A percentile compares a stretch with the other conserved stretches of the same genome.
Conservation (phyloP, 345 rosid species). For the Brassica rapa region DNA sequence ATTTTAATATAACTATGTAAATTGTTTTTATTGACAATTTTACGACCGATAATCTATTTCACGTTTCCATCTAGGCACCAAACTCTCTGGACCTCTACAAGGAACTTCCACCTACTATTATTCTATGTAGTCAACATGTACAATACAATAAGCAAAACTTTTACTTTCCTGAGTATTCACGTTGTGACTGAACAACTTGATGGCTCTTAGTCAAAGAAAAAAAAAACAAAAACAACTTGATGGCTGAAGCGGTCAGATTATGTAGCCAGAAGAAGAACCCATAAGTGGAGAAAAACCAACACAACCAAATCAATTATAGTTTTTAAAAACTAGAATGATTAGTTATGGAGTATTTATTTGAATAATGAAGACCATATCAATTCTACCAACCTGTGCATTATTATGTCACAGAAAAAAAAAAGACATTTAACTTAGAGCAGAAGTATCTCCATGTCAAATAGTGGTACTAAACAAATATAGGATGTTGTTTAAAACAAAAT, state of each 20-base stretch:
- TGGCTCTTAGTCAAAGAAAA: neutral
- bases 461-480: neutral
- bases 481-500: neutral
- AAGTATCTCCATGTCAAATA: conserved; percentile 3
- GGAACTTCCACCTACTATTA: neutral
- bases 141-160: conserved; percentile 5
- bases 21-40: neutral
- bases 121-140: conserved; percentile 9
- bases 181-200: neutral
- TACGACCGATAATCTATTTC: neutral
- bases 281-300: conserved; percentile 25
- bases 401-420: conserved; percentile 20
- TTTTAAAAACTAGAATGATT: conserved; percentile 5
- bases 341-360: conserved; percentile 15
- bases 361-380: conserved; percentile 19
- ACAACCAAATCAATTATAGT: neutral
- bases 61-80: neutral
- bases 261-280: conserved; percentile 8
- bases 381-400: conserved; percentile 21
- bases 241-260: neutral
- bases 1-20: neutral
- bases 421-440: conserved; percentile 5
- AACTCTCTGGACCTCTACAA: neutral
- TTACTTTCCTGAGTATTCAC: neutral
- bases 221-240: neutral